phyloP scores from a whole-genome alignment of 2,329 filamentous ascomycete genomes.

The Exophiala sp. region DNA sequence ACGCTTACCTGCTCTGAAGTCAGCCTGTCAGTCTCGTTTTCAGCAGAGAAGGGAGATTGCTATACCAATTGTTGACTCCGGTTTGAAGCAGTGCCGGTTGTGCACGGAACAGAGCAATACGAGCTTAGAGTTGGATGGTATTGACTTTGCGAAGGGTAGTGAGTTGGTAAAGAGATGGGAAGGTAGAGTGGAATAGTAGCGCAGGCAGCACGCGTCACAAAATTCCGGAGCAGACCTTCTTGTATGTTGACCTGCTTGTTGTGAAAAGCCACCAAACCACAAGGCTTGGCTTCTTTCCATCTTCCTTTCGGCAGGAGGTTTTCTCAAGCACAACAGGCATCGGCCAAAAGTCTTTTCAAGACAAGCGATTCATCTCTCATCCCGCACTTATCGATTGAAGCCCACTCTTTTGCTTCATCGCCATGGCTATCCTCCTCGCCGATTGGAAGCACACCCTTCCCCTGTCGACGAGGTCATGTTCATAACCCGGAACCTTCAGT shows the following conservation, averaged over 20 bases:
- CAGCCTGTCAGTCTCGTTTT: background rate
- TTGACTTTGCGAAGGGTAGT: background rate
- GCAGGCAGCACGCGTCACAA: background rate
- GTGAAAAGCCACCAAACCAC: background rate
- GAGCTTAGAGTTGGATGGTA: background rate
- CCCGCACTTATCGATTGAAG: no score
- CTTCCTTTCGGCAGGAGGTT: no score
- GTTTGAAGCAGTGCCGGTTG: background rate
- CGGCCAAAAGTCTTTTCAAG: no score
- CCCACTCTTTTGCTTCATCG: no score
- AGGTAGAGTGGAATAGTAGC: background rate
- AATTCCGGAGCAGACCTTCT: background rate
- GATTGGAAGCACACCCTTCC: no score
- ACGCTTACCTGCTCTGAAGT: background rate
- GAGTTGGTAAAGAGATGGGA: background rate
- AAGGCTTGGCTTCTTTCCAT: background rate
- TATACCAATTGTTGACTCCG: background rate
- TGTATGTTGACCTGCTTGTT: background rate
- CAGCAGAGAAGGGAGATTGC: background rate
- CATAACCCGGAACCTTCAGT: no score
- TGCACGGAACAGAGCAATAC: background rate
- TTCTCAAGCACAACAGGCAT: no score
- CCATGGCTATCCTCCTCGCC: no score
- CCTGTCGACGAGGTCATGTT: no score
- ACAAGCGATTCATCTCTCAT: no score